phyloP scores from a whole-genome alignment of 495 filamentous ascomycete genomes.

The Sphaerosporella brunnea region DNA sequence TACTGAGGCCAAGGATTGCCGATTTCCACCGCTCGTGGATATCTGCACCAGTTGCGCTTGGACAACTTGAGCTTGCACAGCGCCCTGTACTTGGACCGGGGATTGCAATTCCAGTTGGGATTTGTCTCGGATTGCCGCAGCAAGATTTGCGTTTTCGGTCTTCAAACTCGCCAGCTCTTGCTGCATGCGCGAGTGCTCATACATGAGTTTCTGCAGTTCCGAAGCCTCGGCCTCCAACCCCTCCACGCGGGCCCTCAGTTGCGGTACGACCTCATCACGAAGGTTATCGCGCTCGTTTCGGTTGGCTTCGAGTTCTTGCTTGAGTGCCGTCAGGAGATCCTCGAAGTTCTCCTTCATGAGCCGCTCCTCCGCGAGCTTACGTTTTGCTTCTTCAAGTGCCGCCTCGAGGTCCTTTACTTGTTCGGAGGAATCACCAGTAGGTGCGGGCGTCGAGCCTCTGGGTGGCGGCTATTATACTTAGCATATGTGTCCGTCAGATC shows the following conservation, averaged over 20 bases:
- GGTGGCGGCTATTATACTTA: no score
- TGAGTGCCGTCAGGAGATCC: conserved; percentile 68
- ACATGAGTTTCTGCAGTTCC: conserved; percentile 48
- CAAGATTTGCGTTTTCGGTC: conserved; percentile 44
- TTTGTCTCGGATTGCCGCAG: conserved; percentile 9
- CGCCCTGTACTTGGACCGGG: background rate
- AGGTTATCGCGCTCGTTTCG: conserved; percentile 83
- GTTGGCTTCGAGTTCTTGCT: conserved; percentile 61
- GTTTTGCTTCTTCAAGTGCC: conserved; percentile 58
- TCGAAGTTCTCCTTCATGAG: conserved; percentile 86
- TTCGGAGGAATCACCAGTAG: no score
- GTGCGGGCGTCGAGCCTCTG: background rate
- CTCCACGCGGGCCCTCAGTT: conserved; percentile 53
- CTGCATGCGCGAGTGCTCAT: conserved; percentile 60
- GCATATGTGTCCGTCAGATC: no score
- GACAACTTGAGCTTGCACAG: conserved; percentile 10
- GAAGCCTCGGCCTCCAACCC: conserved; percentile 52
- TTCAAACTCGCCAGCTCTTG: conserved; percentile 57
- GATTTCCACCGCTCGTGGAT: conserved; percentile 10
- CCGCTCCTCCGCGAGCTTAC: conserved; percentile 68
- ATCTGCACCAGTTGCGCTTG: conserved; percentile 11
- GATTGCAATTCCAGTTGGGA: background rate
- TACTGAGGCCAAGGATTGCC: conserved; percentile 13
- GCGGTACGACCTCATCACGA: conserved; percentile 66
- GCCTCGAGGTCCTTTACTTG: conserved; percentile 58